Conservation (phyloP, 163 green algal species). For the Chlorella variabilis region DNA sequence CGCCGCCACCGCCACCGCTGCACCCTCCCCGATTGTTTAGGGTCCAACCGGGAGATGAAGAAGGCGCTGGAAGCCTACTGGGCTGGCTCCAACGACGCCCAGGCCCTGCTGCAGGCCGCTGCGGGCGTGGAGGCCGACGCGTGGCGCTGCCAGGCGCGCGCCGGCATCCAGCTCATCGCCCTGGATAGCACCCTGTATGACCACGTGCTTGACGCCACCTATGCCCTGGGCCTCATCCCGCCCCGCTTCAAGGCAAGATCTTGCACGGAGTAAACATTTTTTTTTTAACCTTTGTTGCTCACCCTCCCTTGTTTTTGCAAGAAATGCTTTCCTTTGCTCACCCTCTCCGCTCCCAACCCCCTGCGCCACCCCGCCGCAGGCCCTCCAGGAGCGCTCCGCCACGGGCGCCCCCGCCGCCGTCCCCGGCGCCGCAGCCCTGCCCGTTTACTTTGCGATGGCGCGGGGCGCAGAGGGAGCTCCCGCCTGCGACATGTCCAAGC, state of each 20-base stretch:
- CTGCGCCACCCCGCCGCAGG: too few relatives aligned
- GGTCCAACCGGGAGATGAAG: conserved; percentile 92
- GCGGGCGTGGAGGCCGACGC: conserved; percentile 59
- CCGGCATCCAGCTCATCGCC: conserved; percentile 68
- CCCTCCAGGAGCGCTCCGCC: background rate
- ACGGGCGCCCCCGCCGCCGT: background rate
- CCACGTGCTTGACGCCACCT: conserved; percentile 84
- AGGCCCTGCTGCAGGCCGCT: conserved; percentile 62
- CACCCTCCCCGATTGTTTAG: too few relatives aligned
- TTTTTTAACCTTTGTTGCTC: too few relatives aligned
- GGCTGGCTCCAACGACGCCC: conserved; percentile 54
- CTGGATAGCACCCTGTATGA: conserved; percentile 92
- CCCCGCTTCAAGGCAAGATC: conserved; percentile 70
- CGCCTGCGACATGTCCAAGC: conserved; percentile 94
- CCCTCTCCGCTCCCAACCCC: too few relatives aligned
- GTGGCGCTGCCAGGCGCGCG: conserved; percentile 70
- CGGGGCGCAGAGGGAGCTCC: conserved; percentile 64
- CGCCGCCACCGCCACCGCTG: background rate
- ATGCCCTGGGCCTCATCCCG: conserved; percentile 81
- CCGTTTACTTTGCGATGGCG: conserved; percentile 91
- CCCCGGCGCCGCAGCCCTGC: conserved; percentile 51
- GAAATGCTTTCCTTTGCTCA: too few relatives aligned
- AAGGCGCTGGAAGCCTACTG: conserved; percentile 85
- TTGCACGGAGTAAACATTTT: too few relatives aligned
- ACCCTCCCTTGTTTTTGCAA: too few relatives aligned